A percentile compares a stretch with the other conserved stretches of the same genome.
Conservation (phyloP, 805 yeast species). For the Suhomyces emberorum region DNA sequence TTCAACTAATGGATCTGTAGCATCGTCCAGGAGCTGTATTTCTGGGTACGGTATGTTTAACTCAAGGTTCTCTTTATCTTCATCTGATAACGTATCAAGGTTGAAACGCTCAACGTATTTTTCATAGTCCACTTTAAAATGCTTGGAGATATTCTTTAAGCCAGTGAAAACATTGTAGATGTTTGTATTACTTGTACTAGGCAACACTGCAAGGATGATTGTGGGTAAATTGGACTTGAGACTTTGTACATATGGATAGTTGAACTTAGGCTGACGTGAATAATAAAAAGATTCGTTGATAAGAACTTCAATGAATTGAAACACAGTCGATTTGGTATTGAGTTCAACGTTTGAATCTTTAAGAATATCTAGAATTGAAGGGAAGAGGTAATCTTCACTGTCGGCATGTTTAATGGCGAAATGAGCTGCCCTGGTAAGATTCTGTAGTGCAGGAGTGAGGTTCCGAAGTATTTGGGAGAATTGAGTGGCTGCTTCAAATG, state of each 20-base stretch:
- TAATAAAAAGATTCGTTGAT: conserved; percentile 35
- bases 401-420: conserved; percentile 58
- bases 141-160: conserved; percentile 35
- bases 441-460: conserved; percentile 60
- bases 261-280: conserved; percentile 34
- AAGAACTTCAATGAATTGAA: conserved; percentile 68
- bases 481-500: conserved; percentile 81
- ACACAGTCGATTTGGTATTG: conserved; percentile 61
- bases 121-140: conserved; percentile 28
- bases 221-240: conserved; percentile 33
- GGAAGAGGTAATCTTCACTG: conserved; percentile 64
- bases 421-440: conserved; percentile 49
- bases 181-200: conserved; percentile 34
- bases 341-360: conserved; percentile 47
- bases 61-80: conserved; percentile 32
- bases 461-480: conserved; percentile 63
- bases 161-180: conserved; percentile 34
- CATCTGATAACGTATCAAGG: conserved; percentile 29
- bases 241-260: conserved; percentile 37
- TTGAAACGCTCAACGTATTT: conserved; percentile 27
- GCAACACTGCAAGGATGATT: conserved; percentile 33
- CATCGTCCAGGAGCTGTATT: conserved; percentile 17
- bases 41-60: conserved; percentile 35
- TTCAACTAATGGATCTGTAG: conserved; percentile 27
- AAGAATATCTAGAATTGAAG: conserved; percentile 61